These are phyloP conservation scores for Paraglomus brasilianum DNA, from an alignment of 192 early-diverging fungal genomes.

Conservation along the genomic window DNA sequence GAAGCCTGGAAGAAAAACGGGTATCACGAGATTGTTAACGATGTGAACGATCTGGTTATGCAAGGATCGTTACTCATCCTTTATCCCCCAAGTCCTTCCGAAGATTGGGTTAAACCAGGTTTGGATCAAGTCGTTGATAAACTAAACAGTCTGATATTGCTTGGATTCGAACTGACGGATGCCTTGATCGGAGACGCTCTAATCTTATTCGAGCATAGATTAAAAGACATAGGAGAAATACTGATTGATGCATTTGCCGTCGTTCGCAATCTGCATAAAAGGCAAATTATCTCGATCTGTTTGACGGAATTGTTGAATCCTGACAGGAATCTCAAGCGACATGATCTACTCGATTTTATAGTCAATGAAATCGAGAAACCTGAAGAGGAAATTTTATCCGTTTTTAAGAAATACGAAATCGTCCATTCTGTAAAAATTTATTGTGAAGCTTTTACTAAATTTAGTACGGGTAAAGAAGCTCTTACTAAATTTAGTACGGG, in stretches of 20 bases:
- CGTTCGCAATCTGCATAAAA: not conserved
- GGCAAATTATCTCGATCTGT: not conserved
- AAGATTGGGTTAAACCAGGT: not conserved
- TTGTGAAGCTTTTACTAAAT: too few relatives aligned
- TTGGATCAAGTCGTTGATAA: not conserved
- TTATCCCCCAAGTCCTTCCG: not conserved
- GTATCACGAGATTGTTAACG: conserved; percentile 7
- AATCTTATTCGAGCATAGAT: conserved; percentile 8
- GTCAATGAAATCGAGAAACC: too few relatives aligned
- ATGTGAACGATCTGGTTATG: conserved; percentile 26
- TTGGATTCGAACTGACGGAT: conserved; percentile 22
- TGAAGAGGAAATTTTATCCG: too few relatives aligned
- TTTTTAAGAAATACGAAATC: too few relatives aligned
- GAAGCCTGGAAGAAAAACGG: not conserved
- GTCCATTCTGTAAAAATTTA: too few relatives aligned
- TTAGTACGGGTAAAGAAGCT: too few relatives aligned
- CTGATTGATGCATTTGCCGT: not conserved
- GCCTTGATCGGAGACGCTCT: conserved; percentile 1
- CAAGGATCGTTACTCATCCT: not conserved
- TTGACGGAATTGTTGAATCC: not conserved
- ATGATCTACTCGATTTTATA: conserved; percentile 4
- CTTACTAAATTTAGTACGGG: too few relatives aligned
- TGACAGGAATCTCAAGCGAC: not conserved
- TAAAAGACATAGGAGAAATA: not conserved
- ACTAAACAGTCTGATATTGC: not conserved